Evolutionary conservation across 2,329 filamentous ascomycete genomes (phyloP).

Genomic region (Thelonectria olida): DNA sequence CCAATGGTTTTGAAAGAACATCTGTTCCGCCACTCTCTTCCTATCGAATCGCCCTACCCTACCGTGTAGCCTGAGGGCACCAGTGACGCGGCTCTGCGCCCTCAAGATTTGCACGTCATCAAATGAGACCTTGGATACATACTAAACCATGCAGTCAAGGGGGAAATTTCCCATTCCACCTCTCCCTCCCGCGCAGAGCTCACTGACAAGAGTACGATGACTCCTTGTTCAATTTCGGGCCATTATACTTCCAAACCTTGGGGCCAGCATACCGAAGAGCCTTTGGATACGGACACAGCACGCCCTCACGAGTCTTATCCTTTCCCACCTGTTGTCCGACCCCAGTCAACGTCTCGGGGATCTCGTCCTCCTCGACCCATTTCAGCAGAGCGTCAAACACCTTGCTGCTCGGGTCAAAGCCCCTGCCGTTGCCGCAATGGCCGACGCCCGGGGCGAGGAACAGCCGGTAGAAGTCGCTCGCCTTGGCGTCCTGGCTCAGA

Average conservation of each 20-base stretch:
- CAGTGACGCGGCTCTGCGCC: too few relatives aligned
- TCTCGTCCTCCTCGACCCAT: conserved; percentile 26
- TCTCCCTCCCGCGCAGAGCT: neutral
- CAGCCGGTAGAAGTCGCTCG: conserved; percentile 24
- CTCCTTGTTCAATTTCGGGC: neutral
- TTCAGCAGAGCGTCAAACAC: conserved; percentile 14
- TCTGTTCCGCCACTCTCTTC: too few relatives aligned
- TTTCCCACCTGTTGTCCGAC: conserved; percentile 2
- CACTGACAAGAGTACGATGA: conserved; percentile 24
- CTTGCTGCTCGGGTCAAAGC: conserved; percentile 17
- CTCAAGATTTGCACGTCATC: too few relatives aligned
- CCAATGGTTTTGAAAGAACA: too few relatives aligned
- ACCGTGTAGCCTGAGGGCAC: too few relatives aligned
- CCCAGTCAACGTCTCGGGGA: conserved; percentile 22
- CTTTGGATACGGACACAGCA: conserved; percentile 25
- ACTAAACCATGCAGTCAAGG: too few relatives aligned
- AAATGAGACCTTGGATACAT: too few relatives aligned
- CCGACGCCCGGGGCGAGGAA: conserved; percentile 27
- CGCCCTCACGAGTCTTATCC: neutral
- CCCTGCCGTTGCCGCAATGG: conserved; percentile 17
- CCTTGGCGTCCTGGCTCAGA: neutral
- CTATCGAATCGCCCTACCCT: too few relatives aligned
- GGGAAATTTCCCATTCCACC: too few relatives aligned
- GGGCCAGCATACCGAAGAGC: too few relatives aligned
- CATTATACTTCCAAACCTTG: conserved; percentile 6